These are phyloP conservation scores for Schizophyllum amplum DNA, from an alignment of 1,284 basidiomycete genomes.

Conservation along the genomic window DNA sequence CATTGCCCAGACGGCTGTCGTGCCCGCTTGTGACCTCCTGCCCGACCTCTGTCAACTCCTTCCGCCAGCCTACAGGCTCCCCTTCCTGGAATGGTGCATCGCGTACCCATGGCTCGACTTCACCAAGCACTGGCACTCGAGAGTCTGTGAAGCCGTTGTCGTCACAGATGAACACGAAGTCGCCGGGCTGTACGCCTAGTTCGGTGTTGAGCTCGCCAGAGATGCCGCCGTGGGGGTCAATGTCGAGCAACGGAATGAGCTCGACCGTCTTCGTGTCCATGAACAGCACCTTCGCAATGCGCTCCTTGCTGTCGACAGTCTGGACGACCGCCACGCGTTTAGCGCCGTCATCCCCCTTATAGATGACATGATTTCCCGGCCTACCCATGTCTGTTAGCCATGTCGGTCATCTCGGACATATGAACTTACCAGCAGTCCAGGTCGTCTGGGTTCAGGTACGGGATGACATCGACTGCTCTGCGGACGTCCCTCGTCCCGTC, in stretches of 20 bases:
- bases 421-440: slow-evolving; percentile 76
- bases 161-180: slow-evolving; percentile 75
- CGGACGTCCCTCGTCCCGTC: slow-evolving; percentile 62
- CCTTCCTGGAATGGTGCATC: slow-evolving; percentile 47
- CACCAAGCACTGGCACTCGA: slow-evolving; percentile 69
- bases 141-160: slow-evolving; percentile 62
- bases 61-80: slow-evolving; percentile 57
- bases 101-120: slow-evolving; percentile 70
- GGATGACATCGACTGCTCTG: slow-evolving; percentile 62
- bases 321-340: slow-evolving; percentile 72
- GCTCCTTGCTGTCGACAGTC: slow-evolving; percentile 62
- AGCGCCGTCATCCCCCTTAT: slow-evolving; percentile 63
- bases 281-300: slow-evolving; percentile 61
- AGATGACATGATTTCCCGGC: slow-evolving; percentile 90
- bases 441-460: slow-evolving; percentile 78
- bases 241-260: slow-evolving; percentile 77
- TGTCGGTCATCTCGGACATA: not conserved
- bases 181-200: slow-evolving; percentile 74
- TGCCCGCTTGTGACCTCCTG: slow-evolving; percentile 36
- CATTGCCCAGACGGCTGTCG: slow-evolving; percentile 18
- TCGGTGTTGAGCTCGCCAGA: slow-evolving; percentile 19
- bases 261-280: slow-evolving; percentile 47
- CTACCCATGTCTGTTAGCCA: slow-evolving; percentile 28
- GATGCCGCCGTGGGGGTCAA: slow-evolving; percentile 66
- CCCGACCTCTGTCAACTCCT: slow-evolving; percentile 59